Evolutionary conservation across 352 stramenopile species (phyloP).

Genomic region (Pythium grandisporangium): DNA sequence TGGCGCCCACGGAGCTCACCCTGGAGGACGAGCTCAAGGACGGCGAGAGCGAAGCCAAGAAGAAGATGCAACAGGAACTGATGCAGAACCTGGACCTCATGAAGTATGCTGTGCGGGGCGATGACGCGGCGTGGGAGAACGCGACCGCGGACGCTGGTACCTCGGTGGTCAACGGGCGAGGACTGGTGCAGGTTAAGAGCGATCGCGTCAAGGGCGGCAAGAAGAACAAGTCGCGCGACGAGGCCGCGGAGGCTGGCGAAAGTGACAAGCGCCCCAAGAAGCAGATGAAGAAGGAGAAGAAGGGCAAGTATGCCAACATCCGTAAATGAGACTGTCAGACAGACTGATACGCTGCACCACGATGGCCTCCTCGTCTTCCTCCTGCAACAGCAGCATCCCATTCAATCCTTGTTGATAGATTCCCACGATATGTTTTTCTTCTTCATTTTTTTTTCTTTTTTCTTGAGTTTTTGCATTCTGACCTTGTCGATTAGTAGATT

Average conservation of each 20-base stretch:
- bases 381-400: too few relatives aligned
- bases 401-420: too few relatives aligned
- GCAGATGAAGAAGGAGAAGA: constrained; percentile 57
- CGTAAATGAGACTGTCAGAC: constrained; percentile 4
- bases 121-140: constrained; percentile 88
- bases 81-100: constrained; percentile 90
- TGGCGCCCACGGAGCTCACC: constrained; percentile 73
- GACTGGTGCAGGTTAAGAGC: constrained; percentile 79
- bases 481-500: too few relatives aligned
- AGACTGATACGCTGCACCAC: too few relatives aligned
- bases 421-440: too few relatives aligned
- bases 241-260: constrained; percentile 13
- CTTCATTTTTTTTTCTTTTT: too few relatives aligned
- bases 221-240: constrained; percentile 48
- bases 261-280: constrained; percentile 38
- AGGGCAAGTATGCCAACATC: constrained; percentile 74
- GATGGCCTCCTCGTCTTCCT: too few relatives aligned
- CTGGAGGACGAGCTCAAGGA: constrained; percentile 75
- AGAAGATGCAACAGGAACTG: constrained; percentile 77
- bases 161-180: constrained; percentile 23
- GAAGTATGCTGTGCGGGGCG: constrained; percentile 93
- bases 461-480: too few relatives aligned
- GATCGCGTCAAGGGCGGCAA: constrained; percentile 35
- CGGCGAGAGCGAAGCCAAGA: constrained; percentile 65
- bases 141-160: constrained; percentile 36